Conservation (phyloP, 176 grass and related monocot species). For the Pontederia paniculata region DNA sequence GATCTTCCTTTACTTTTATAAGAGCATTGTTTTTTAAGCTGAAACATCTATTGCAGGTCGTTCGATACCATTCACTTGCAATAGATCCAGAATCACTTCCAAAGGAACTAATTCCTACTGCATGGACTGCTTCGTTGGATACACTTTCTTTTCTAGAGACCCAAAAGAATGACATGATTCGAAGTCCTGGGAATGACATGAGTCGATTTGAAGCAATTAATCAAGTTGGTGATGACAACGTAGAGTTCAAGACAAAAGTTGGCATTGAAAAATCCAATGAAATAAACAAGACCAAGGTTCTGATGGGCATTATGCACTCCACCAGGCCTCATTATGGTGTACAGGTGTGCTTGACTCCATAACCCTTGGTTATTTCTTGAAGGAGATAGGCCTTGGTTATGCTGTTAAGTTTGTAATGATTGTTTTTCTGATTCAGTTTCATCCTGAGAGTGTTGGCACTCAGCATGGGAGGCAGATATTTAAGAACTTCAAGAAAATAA, state of each 20-base stretch:
- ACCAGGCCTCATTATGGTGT: slow-evolving; percentile 83
- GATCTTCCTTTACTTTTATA: no score
- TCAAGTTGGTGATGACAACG: slow-evolving; percentile 2
- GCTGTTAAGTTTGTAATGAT: slow-evolving; percentile 5
- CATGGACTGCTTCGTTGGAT: slow-evolving; percentile 63
- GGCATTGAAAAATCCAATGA: slow-evolving; percentile 18
- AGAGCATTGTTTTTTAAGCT: neutral
- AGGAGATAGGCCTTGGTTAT: slow-evolving; percentile 2
- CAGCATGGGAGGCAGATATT: slow-evolving; percentile 83
- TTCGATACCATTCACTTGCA: slow-evolving; percentile 91
- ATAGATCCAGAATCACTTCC: slow-evolving; percentile 56
- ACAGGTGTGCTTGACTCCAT: slow-evolving; percentile 43
- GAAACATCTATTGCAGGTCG: slow-evolving; percentile 37
- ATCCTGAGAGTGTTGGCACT: slow-evolving; percentile 93
- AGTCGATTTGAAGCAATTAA: neutral
- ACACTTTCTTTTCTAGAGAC: slow-evolving; percentile 55
- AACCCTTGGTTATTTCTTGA: no score
- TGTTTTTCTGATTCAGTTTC: slow-evolving; percentile 52
- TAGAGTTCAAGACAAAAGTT: neutral
- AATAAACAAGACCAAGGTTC: slow-evolving; percentile 22
- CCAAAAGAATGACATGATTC: slow-evolving; percentile 20
- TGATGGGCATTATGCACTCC: slow-evolving; percentile 79
- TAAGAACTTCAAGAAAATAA: slow-evolving; percentile 79
- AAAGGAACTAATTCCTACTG: slow-evolving; percentile 60
- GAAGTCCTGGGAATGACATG: slow-evolving; percentile 12